Evolutionary conservation across 768 basidiomycete genomes (phyloP).

Genomic region (Termitomyces sp.): DNA sequence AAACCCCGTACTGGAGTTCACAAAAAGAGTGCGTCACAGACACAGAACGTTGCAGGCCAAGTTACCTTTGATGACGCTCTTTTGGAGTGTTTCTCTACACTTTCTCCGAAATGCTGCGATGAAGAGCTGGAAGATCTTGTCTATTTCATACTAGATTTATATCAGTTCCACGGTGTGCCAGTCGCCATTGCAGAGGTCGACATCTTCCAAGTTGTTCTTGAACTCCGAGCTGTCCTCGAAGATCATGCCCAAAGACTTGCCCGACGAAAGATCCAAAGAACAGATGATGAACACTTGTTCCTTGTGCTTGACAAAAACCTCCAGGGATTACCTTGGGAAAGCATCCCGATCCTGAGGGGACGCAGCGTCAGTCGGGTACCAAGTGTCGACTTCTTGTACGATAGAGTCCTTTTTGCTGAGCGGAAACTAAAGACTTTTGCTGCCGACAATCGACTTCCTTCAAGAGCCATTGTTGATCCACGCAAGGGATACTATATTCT

Average conservation of each 20-base stretch:
- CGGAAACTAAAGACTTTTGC: conserved; percentile 28
- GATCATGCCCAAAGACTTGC: conserved; percentile 51
- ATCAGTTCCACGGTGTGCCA: conserved; percentile 88
- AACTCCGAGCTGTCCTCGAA: conserved; percentile 74
- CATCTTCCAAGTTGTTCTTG: conserved; percentile 84
- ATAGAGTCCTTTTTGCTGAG: conserved; percentile 66
- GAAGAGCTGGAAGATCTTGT: conserved; percentile 95
- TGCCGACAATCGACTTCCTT: conserved; percentile 16
- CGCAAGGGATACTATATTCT: conserved; percentile 77
- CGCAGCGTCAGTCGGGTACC: conserved; percentile 92
- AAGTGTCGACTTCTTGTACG: conserved; percentile 81
- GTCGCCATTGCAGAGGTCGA: conserved; percentile 91
- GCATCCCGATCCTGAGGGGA: conserved; percentile 79
- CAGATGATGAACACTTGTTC: conserved; percentile 72
- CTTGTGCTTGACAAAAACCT: conserved; percentile 87
- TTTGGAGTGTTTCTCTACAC: conserved; percentile 81
- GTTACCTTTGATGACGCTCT: conserved; percentile 68
- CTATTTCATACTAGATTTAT: conserved; percentile 91
- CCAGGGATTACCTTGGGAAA: conserved; percentile 94
- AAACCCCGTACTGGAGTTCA: conserved; percentile 31
- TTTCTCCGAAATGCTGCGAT: conserved; percentile 79
- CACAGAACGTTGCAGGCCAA: conserved; percentile 34
- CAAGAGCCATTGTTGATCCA: conserved; percentile 56
- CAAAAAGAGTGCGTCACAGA: conserved; percentile 30
- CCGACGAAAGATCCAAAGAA: conserved; percentile 20